Percentiles rank a stretch among this genome's conserved stretches.
Evolutionary conservation across 2,329 filamentous ascomycete genomes (phyloP).

Genomic region (Fusarium bulbicola): DNA sequence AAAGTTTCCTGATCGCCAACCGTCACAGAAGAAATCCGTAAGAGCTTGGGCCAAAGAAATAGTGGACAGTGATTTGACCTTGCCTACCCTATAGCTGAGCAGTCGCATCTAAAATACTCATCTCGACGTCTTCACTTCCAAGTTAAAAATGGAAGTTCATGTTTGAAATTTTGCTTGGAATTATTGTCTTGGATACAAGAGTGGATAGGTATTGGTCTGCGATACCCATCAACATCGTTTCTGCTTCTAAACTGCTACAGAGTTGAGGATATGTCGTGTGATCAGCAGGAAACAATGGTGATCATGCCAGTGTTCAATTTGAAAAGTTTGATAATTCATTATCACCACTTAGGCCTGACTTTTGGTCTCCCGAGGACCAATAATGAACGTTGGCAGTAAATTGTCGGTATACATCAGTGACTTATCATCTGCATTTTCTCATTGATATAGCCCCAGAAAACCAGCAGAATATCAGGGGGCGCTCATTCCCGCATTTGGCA

Average conservation of each 20-base stretch:
- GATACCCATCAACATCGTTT: neutral
- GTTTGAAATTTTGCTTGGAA: neutral
- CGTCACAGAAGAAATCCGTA: conserved; percentile 3
- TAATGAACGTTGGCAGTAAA: neutral
- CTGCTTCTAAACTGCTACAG: too few species aligned
- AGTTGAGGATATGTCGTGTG: neutral
- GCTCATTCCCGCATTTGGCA: conserved; percentile 10
- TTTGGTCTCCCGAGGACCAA: neutral
- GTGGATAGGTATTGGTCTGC: too few species aligned
- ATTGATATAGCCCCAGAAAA: conserved; percentile 20
- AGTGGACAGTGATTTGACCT: neutral
- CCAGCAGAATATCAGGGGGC: conserved; percentile 3
- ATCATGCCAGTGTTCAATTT: neutral
- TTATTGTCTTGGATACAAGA: neutral
- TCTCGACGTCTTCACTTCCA: neutral
- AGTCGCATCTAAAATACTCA: neutral
- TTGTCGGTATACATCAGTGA: too few species aligned
- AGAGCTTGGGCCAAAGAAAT: conserved; percentile 23
- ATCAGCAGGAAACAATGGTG: neutral
- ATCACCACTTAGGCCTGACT: neutral
- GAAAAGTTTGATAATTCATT: neutral
- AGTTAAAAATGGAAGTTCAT: neutral
- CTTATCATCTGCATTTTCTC: neutral
- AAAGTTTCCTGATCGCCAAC: neutral
- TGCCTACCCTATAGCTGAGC: conserved; percentile 16